Evolutionary conservation across 2,329 filamentous ascomycete species (phyloP).

Genomic region (Clonostachys chloroleuca): DNA sequence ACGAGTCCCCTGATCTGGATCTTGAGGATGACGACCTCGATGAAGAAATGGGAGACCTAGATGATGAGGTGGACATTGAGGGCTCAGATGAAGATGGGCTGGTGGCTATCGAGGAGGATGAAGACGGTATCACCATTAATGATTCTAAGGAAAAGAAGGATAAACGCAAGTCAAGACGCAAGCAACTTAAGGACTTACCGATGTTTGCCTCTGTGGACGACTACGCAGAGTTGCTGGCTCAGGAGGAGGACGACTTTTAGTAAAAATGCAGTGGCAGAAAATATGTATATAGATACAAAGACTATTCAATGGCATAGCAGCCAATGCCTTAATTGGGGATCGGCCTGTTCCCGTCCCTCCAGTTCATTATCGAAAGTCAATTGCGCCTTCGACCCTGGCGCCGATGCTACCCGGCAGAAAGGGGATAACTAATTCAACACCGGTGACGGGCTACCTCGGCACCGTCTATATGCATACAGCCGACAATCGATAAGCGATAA

Average conservation of each 20-base stretch:
- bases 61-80: constrained; percentile 37
- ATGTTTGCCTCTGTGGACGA: constrained; percentile 93
- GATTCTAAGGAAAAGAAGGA: constrained; percentile 50
- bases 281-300: no score
- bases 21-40: constrained; percentile 34
- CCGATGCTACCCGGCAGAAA: no score
- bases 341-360: no score
- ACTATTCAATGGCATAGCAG: no score
- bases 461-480: no score
- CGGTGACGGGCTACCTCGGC: no score
- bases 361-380: no score
- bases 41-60: constrained; percentile 37
- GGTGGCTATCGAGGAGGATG: constrained; percentile 22
- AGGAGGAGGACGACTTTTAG: constrained; percentile 55
- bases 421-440: no score
- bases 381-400: no score
- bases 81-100: constrained; percentile 56
- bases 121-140: constrained; percentile 31
- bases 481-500: no score
- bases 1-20: constrained; percentile 32
- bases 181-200: constrained; percentile 83
- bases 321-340: no score
- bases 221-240: constrained; percentile 79
- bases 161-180: constrained; percentile 55
- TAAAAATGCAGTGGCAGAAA: neutral